A percentile compares a stretch with the other conserved stretches of the same genome.
These are phyloP conservation scores for Aphanomyces cochlioides DNA, from an alignment of 352 stramenopile species.

Conservation along the genomic window DNA sequence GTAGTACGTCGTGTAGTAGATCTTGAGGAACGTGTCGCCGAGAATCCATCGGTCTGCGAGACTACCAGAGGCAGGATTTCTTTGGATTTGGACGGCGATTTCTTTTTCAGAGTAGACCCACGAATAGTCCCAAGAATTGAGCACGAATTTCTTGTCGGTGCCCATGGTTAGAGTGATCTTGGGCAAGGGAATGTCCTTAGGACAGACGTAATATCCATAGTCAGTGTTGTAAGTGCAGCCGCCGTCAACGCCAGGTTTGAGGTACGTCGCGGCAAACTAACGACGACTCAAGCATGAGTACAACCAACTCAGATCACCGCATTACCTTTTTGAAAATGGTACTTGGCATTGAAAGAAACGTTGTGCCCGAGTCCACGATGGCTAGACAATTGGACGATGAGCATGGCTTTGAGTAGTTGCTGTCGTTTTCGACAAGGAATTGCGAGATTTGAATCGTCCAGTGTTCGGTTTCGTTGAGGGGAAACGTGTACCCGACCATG, in stretches of 20 bases:
- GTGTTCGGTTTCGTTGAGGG: slow-evolving; percentile 49
- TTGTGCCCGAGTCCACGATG: slow-evolving; percentile 69
- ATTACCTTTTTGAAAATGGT: slow-evolving; percentile 41
- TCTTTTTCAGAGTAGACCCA: slow-evolving; percentile 34
- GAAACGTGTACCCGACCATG: slow-evolving; percentile 44
- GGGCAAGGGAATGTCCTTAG: slow-evolving; percentile 44
- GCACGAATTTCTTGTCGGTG: slow-evolving; percentile 44
- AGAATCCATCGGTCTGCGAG: slow-evolving; percentile 68
- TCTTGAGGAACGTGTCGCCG: slow-evolving; percentile 71
- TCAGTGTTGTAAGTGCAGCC: slow-evolving; percentile 39
- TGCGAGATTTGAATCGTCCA: slow-evolving; percentile 68
- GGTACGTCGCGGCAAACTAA: slow-evolving; percentile 36
- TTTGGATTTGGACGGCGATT: slow-evolving; percentile 35
- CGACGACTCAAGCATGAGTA: background rate
- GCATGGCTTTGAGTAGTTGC: slow-evolving; percentile 42
- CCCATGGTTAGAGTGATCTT: slow-evolving; percentile 52
- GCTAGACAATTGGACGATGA: slow-evolving; percentile 34
- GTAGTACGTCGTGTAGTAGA: slow-evolving; percentile 67
- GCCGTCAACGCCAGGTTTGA: slow-evolving; percentile 32
- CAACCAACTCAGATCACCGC: slow-evolving; percentile 25
- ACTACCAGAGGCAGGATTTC: slow-evolving; percentile 26
- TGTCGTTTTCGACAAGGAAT: slow-evolving; percentile 47
- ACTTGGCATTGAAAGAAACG: slow-evolving; percentile 51
- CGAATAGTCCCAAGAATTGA: slow-evolving; percentile 60
- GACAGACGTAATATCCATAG: slow-evolving; percentile 53